Evolutionary conservation across 75 land plant genomes (phyloP).

Genomic region (Selaginella tamariscina): DNA sequence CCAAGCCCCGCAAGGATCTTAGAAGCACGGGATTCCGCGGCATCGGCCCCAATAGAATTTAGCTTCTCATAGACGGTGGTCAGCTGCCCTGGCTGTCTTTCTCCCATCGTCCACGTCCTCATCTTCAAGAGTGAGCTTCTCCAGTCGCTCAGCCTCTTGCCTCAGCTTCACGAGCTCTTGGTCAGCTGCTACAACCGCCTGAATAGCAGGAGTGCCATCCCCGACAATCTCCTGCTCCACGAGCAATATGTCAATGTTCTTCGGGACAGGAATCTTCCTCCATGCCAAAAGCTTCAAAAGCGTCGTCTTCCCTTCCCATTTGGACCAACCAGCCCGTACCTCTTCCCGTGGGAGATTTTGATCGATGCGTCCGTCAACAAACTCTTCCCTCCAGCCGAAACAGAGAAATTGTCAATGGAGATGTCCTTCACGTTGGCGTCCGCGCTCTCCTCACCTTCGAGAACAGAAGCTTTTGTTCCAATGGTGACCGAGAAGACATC

Average conservation of each 20-base stretch:
- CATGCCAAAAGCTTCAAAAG: conserved; percentile 85
- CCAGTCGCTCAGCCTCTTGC: conserved; percentile 46
- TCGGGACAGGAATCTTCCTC: conserved; percentile 91
- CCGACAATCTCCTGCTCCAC: conserved; percentile 96
- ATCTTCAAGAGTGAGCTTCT: conserved; percentile 28
- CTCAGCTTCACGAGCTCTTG: conserved; percentile 70
- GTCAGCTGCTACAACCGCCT: conserved; percentile 85
- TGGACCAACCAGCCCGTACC: conserved; percentile 91
- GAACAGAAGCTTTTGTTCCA: conserved; percentile 42
- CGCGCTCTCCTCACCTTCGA: conserved; percentile 47
- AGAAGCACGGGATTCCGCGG: conserved; percentile 61
- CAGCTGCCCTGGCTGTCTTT: conserved; percentile 41
- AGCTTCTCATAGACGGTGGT: conserved; percentile 73
- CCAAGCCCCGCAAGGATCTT: conserved; percentile 90
- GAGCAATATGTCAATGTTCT: conserved; percentile 79
- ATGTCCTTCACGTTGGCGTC: conserved; percentile 91
- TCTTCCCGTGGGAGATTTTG: conserved; percentile 79
- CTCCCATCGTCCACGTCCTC: conserved; percentile 27
- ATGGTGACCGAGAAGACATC: conserved; percentile 84
- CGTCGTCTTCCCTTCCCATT: conserved; percentile 94
- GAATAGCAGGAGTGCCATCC: conserved; percentile 59
- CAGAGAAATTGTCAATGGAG: conserved; percentile 74
- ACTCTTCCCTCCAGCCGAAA: conserved; percentile 88
- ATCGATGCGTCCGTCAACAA: conserved; percentile 77
- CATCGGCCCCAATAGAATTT: conserved; percentile 68